Percentiles rank a stretch among this genome's conserved stretches.
Conservation (phyloP, 257 asterid species). For the Solanum neorickii region DNA sequence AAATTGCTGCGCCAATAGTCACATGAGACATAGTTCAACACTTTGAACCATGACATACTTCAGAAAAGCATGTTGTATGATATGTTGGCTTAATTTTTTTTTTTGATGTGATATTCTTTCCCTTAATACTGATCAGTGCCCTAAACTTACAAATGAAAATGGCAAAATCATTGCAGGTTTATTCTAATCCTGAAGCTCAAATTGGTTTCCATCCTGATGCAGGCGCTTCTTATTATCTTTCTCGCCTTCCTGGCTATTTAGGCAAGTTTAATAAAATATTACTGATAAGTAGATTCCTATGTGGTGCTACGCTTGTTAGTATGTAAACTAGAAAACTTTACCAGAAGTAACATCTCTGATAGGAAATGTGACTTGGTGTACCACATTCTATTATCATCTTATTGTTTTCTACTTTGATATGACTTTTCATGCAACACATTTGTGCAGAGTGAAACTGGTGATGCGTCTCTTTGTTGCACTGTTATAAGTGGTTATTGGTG, state of each 20-base stretch:
- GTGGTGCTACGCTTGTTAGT: neutral
- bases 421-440: neutral
- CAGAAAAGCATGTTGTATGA: neutral
- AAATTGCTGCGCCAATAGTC: neutral
- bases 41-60: neutral
- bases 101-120: neutral
- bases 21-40: neutral
- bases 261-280: conserved; percentile 27
- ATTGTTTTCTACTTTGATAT: neutral
- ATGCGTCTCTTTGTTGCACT: neutral
- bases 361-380: neutral
- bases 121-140: neutral
- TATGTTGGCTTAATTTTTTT: neutral
- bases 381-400: neutral
- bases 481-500: neutral
- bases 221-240: conserved; percentile 94
- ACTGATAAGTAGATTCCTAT: neutral
- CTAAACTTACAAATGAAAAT: neutral
- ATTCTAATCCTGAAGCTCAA: conserved; percentile 78
- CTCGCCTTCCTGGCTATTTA: conserved; percentile 97
- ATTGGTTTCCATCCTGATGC: conserved; percentile 98
- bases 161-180: conserved; percentile 39
- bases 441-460: neutral
- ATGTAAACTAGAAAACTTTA: neutral
- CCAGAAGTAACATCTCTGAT: neutral